Evolutionary conservation across 257 asterid genomes (phyloP), one percentile per base, ranked within the genome.

Genomic region (Capsicum chinense): DNA sequence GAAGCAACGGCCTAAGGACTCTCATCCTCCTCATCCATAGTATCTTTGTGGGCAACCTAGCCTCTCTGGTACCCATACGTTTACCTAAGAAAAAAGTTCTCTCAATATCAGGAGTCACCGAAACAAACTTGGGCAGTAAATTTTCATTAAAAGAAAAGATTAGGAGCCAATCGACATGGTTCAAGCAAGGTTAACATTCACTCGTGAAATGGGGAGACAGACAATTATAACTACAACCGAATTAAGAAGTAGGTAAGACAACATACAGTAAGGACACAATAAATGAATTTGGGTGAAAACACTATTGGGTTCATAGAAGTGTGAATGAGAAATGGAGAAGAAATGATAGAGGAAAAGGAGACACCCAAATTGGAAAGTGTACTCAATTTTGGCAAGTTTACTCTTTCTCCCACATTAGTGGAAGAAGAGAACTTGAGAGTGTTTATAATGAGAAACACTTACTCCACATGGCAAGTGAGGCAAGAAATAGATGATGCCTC

Each of bases 11-110:
- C 58, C 79, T 71, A 44, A 71, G 79, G 16, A 71, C 79, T 71
- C 79, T 71, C 79, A 44, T 71, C 37, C 79, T 71, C 79, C 79
- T n/a, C 79, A 71, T 71, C 79, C 79, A 71, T 44, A 71, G 79
- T 16, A 47, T 57, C 79, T 71, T 71, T 10, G 79, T 71, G 8
- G 79, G 79, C 79, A 71, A 71, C 79, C 79, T 71, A n/a, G 79
- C 79, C 33, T 71, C 79, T 47, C 79, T 44, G 35, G 79, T 71
- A 71, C 79, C 79, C 17, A 44, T 71, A 6, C 79, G 58, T 57
- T 71, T 71, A 71, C 79, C 79, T 44, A n/a, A 19, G 79, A 10
- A 71, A 73, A 73, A n/a, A n/a, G 39, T 19, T 42, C 16, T 48
- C 44, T 39, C 42, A 73, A 73, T 19, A 48, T 73, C 57, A 21